Evolutionary conservation across 305 asterid genomes (phyloP).

Genomic region (Salvia sclarea): DNA sequence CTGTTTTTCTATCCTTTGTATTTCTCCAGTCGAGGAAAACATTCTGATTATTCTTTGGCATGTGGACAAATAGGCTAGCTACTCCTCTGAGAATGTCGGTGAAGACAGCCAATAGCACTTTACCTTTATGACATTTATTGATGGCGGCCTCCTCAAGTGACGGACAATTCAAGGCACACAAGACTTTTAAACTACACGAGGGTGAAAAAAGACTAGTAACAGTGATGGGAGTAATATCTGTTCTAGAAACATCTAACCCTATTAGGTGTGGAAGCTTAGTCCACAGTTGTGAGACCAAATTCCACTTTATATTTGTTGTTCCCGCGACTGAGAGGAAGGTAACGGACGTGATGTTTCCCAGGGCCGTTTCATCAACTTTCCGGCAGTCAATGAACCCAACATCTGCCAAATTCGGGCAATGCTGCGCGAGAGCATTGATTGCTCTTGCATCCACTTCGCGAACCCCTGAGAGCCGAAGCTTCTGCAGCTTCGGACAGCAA

Average conservation of each 20-base stretch:
- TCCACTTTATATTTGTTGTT: constrained; percentile 66
- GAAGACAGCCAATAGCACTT: constrained; percentile 66
- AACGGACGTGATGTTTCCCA: constrained; percentile 62
- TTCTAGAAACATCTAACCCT: constrained; percentile 90
- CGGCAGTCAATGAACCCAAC: constrained; percentile 81
- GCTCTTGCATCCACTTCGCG: constrained; percentile 73
- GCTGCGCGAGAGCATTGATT: constrained; percentile 67
- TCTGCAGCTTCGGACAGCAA: constrained; percentile 67
- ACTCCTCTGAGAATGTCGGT: constrained; percentile 68
- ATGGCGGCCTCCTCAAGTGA: constrained; percentile 61
- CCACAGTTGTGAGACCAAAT: constrained; percentile 57
- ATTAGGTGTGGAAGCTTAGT: constrained; percentile 61
- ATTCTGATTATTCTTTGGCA: constrained; percentile 47
- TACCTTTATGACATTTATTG: constrained; percentile 60
- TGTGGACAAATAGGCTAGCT: constrained; percentile 56
- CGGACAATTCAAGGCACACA: constrained; percentile 77
- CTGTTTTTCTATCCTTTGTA: constrained; percentile 44
- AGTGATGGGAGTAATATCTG: constrained; percentile 51
- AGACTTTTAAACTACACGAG: constrained; percentile 59
- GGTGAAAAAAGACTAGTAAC: constrained; percentile 62
- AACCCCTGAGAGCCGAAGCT: constrained; percentile 73
- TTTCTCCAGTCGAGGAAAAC: constrained; percentile 62
- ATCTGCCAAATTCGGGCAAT: constrained; percentile 64
- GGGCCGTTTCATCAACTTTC: constrained; percentile 62
- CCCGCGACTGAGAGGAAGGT: constrained; percentile 86